phyloP scores from a whole-genome alignment of 1,284 basidiomycete species.

The Golubevia sp. region DNA sequence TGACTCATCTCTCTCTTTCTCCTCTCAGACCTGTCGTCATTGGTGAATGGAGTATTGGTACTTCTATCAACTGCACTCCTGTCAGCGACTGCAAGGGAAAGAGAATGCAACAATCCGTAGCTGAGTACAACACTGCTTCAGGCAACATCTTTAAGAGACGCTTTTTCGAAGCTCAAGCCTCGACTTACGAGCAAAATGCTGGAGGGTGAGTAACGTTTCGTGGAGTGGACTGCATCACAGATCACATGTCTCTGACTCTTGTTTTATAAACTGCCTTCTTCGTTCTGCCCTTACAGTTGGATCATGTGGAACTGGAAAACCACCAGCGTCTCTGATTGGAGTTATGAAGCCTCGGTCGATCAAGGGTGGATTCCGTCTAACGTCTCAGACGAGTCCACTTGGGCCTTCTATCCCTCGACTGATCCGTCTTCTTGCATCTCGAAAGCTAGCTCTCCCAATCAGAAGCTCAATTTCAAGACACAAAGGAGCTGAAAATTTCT shows the following conservation, averaged over 20 bases:
- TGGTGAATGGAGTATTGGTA: conserved; percentile 12
- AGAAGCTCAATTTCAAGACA: no score
- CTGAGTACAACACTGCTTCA: conserved; percentile 2
- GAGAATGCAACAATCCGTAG: conserved; percentile 11
- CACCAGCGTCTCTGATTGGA: not conserved
- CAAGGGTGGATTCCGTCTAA: conserved; percentile 18
- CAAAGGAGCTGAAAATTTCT: no score
- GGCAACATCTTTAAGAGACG: conserved; percentile 12
- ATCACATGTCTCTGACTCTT: no score
- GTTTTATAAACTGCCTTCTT: no score
- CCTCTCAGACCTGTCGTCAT: conserved; percentile 63
- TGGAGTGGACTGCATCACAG: no score
- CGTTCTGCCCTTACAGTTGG: no score
- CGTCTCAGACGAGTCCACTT: not conserved
- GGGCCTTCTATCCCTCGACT: no score
- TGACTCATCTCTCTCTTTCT: conserved; percentile 70
- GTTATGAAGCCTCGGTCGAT: conserved; percentile 1
- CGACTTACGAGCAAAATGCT: conserved; percentile 10
- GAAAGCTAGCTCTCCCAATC: no score
- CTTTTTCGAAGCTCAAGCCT: conserved; percentile 18
- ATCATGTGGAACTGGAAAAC: conserved; percentile 3
- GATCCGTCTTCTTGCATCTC: no score
- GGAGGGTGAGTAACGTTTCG: no score
- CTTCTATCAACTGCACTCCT: conserved; percentile 6
- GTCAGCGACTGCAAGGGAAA: conserved; percentile 4